Percentiles rank a stretch among this genome's conserved stretches.
These are phyloP conservation scores for Mortierella sp. DNA, from an alignment of 371 early-diverging fungal genomes.

Conservation along the genomic window DNA sequence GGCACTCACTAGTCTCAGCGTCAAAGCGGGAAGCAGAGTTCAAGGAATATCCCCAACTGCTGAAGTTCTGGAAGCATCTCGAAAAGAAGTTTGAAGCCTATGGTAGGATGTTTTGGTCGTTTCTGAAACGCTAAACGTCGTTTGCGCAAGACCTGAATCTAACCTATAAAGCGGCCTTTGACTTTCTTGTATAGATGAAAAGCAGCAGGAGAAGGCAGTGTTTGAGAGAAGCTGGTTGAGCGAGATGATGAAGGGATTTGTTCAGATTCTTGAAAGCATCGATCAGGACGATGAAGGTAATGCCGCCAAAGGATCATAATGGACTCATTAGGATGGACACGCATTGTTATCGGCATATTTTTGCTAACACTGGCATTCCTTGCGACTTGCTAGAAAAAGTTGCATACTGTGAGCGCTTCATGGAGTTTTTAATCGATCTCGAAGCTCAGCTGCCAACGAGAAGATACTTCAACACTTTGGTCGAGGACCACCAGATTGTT, in stretches of 20 bases:
- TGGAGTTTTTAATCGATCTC: conserved; percentile 90
- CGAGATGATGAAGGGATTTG: conserved; percentile 66
- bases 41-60: conserved; percentile 68
- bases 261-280: conserved; percentile 67
- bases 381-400: conserved; percentile 57
- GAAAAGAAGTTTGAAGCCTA: conserved; percentile 66
- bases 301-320: not conserved
- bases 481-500: conserved; percentile 86
- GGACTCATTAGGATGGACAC: not conserved
- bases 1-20: conserved; percentile 74
- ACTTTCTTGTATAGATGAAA: conserved; percentile 56
- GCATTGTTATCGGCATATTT: not conserved
- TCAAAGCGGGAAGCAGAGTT: conserved; percentile 68
- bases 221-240: conserved; percentile 75
- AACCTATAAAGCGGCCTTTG: not conserved
- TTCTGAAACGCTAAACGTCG: too few species aligned
- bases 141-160: not conserved
- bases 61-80: conserved; percentile 75
- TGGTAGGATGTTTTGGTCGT: conserved; percentile 41
- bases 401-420: conserved; percentile 76
- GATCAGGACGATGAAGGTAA: conserved; percentile 59
- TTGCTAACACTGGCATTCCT: not conserved
- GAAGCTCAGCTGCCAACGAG: conserved; percentile 93
- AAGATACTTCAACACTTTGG: conserved; percentile 84
- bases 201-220: conserved; percentile 61